Conservation (phyloP, 169 alveolate genomes). For the Plasmodium malariae region DNA sequence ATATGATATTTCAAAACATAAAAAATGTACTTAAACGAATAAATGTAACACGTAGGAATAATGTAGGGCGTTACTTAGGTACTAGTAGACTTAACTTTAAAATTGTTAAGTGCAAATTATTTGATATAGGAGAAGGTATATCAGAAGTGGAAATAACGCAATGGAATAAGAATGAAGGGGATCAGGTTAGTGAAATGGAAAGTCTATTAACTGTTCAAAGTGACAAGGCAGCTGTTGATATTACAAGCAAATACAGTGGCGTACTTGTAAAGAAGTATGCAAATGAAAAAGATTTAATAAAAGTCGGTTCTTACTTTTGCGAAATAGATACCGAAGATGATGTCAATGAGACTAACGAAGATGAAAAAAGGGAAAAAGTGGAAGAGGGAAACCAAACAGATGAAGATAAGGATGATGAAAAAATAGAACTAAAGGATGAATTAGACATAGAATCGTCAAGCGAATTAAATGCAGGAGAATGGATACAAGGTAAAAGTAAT, state of each 20-base stretch:
- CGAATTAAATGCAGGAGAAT: neutral
- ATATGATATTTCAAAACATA: conserved; percentile 20
- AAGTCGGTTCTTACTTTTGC: conserved; percentile 87
- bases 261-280: conserved; percentile 89
- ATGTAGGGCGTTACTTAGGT: conserved; percentile 30
- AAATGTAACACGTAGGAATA: neutral
- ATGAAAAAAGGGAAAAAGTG: conserved; percentile 8
- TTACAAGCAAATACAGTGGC: conserved; percentile 94
- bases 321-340: conserved; percentile 87
- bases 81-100: conserved; percentile 73
- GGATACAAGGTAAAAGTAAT: neutral
- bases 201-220: conserved; percentile 94
- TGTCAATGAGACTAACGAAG: neutral
- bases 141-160: conserved; percentile 94
- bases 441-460: neutral
- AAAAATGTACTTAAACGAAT: conserved; percentile 11
- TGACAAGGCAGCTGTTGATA: conserved; percentile 95
- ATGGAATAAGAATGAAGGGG: conserved; percentile 94
- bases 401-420: neutral
- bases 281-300: conserved; percentile 88
- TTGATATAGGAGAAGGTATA: conserved; percentile 91
- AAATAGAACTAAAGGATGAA: conserved; percentile 9
- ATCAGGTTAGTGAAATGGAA: conserved; percentile 94
- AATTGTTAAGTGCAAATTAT: conserved; percentile 87
- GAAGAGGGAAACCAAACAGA: neutral